Evolutionary conservation across 2,329 filamentous ascomycete species (phyloP), one percentile per base, ranked within the genome.

Genomic region (Penicillium concentricum): DNA sequence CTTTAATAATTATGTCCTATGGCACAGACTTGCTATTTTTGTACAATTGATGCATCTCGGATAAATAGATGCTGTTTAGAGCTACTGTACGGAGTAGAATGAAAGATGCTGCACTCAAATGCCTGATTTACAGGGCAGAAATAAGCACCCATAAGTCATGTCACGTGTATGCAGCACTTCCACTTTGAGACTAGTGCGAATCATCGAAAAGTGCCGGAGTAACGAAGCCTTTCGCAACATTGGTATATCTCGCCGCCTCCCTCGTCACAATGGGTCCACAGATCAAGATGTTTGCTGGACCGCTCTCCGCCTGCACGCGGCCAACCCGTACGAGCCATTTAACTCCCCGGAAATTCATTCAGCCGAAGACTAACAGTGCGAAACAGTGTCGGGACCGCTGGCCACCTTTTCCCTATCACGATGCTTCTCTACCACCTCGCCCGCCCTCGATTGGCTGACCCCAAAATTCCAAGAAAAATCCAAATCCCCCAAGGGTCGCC

Each of bases 401-500:
- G 61, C 64, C 49, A 54, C 65, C 59, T 64, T 71, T 67, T 69
- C 78, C 61, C 74, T 79, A 67, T 76, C 74, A 62, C 84, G 89
- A 72, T 78, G 84, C 60, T 95, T 96, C 77, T 91, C 91, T 38
- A 89, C 87, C 32, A 90, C 90, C 59, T 82, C 69, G 62, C 78
- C 62, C 69, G 78, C 71, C 61, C 81, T 72, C 64, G 89, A 85
- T 71, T 97, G 92, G 92, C 88, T 97, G 46, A 84, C 90, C 56
- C 93, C 93, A 34, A 88, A 85, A 68, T 78, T 87, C 67, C 86
- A 90, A 63, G 92, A 91, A 72, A 88, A 86, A 70, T 91, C 90
- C 75, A 96, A 95, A 81, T 92, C 92, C 65, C 84, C 84, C 62
- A 97, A 97, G 79, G 94, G 93, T 38, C 86, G 92, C 2, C 88